Percentiles rank a stretch among this genome's conserved stretches.
These are phyloP conservation scores for Paramyrothecium sp. DNA, from an alignment of 2,329 filamentous ascomycete species.

Conservation along the genomic window DNA sequence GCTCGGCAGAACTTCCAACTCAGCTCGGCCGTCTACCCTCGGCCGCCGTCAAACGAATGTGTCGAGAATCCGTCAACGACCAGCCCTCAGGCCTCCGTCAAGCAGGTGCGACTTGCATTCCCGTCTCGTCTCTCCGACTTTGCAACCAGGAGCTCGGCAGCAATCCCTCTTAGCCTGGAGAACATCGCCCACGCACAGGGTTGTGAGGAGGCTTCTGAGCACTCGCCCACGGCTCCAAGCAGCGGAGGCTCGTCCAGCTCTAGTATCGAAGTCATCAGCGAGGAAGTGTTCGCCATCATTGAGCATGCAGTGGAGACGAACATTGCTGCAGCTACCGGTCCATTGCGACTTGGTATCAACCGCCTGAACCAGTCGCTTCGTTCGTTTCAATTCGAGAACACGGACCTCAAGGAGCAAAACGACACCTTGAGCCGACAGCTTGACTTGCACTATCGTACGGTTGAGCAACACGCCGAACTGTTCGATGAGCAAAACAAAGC, in stretches of 20 bases:
- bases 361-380: constrained; percentile 11
- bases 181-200: too few species aligned
- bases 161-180: background rate
- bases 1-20: background rate
- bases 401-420: constrained; percentile 16
- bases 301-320: constrained; percentile 29
- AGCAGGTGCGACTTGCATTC: background rate
- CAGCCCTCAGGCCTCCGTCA: background rate
- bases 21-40: background rate
- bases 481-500: constrained; percentile 12
- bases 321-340: constrained; percentile 26
- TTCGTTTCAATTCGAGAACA: constrained; percentile 13
- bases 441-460: constrained; percentile 17
- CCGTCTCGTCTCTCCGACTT: background rate
- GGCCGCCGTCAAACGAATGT: background rate
- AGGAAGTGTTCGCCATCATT: constrained; percentile 25
- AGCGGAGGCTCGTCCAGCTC: background rate
- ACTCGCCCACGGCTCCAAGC: background rate
- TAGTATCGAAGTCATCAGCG: constrained; percentile 9
- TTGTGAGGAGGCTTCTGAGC: constrained; percentile 11
- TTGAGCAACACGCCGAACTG: constrained; percentile 15
- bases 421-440: constrained; percentile 21
- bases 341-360: constrained; percentile 24
- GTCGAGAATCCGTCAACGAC: background rate
- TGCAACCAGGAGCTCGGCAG: background rate